Base-by-base conservation (phyloP, 768 basidiomycete species). In the Naematelia encephala region DNA sequence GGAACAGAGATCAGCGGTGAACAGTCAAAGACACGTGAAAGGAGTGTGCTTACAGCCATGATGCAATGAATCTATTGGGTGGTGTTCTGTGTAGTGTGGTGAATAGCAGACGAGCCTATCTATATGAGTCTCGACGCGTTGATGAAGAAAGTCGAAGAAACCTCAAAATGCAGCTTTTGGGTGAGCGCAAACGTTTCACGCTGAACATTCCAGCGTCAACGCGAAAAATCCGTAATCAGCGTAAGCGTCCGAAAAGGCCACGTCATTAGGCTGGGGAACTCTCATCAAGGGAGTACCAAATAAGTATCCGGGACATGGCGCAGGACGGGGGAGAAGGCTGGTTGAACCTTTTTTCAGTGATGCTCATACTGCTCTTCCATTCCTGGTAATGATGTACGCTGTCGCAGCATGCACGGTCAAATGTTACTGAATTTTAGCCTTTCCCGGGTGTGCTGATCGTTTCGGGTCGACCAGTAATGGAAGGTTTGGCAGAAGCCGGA, bases 31-130 rank as follows among this genome's bases (percentile, higher is more conserved):
- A 14, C 5, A 27, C 1, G 47, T 43, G 55, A n/a, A 21, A n/a
- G n/a, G 27, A 30, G 2, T 13, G 25, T 4, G 59, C 61, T 59
- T 43, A 63, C 61, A 28, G 61, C 61, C 61, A 63, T 63, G 46
- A 49, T 62, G 44, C 13, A 25, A 14, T 34, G 51, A 23, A 12
- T 4, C 28, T 8, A 28, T 14, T 48, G 10, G 27, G 27, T 30
- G 34, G 10, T 27, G n/a, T 29, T 52, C 19, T 52, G 51, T 50
- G 22, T 23, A 50, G 21, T 50, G 39, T 21, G 46, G 16, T 39
- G 34, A 8, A 39, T 16, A 39, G 34, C 34, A 8, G 34, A 39
- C 34, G 34, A 39, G 34, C 16, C 34, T 39, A 39, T 39, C 34
- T 39, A 39, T 39, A 8, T 8, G 34, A 39, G 34, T 39, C 34